Conservation (phyloP, 306 rosid species). For the Trifolium dubium region DNA sequence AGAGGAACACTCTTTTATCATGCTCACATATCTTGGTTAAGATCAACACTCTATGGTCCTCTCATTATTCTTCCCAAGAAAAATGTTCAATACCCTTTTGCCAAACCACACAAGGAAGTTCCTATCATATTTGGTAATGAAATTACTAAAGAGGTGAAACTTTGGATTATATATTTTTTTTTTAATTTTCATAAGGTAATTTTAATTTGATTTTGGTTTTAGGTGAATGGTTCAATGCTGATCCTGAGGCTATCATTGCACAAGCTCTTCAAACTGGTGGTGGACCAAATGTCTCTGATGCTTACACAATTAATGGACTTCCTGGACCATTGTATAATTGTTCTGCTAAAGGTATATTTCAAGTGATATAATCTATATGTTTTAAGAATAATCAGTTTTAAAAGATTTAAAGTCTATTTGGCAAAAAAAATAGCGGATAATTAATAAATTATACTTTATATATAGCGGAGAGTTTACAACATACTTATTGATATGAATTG, state of each 20-base stretch:
- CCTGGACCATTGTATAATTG: conserved; percentile 69
- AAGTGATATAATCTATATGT: background rate
- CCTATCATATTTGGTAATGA: conserved; percentile 50
- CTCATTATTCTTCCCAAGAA: conserved; percentile 60
- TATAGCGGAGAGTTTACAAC: too few species aligned
- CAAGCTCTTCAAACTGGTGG: conserved; percentile 67
- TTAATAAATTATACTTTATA: too few species aligned
- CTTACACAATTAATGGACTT: conserved; percentile 69
- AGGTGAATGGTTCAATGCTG: conserved; percentile 81
- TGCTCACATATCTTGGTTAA: conserved; percentile 73
- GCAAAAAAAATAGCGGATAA: too few species aligned
- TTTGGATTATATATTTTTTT: background rate
- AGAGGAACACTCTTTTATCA: conserved; percentile 78
- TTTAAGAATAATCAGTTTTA: background rate
- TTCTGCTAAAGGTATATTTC: conserved; percentile 54
- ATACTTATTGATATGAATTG: too few species aligned
- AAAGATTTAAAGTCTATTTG: too few species aligned
- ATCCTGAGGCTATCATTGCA: conserved; percentile 61
- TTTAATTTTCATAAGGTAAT: background rate
- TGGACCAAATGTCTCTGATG: conserved; percentile 76
- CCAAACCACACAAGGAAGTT: conserved; percentile 54
- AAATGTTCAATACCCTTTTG: conserved; percentile 52
- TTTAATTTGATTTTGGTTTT: background rate
- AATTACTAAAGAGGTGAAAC: background rate
- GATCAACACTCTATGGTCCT: conserved; percentile 68